Conservation (phyloP, 148 eudicot genomes). For the Vaccinium darrowii region DNA sequence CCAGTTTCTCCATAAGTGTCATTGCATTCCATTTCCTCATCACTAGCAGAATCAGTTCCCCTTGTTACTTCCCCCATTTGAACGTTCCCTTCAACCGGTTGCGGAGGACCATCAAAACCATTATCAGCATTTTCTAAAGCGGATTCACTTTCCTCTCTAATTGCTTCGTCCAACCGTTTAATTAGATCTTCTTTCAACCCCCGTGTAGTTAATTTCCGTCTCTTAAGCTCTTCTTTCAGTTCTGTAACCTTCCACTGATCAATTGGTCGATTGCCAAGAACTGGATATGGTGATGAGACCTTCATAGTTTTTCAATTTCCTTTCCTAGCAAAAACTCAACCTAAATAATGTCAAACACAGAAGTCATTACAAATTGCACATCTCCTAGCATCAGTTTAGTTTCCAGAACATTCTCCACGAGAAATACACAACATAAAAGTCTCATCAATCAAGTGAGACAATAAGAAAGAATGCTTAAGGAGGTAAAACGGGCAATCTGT, state of each 20-base stretch:
- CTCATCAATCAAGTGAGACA: background rate
- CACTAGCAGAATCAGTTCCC: constrained; percentile 30
- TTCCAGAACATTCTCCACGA: background rate
- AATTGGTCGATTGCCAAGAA: constrained; percentile 68
- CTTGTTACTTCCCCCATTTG: constrained; percentile 23
- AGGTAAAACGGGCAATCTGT: background rate
- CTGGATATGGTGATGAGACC: constrained; percentile 57
- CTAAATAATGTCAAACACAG: constrained; percentile 15
- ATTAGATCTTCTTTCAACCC: constrained; percentile 88
- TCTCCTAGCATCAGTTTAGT: too few relatives aligned
- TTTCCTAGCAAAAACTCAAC: constrained; percentile 10
- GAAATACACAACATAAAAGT: too few relatives aligned
- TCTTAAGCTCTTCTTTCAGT: constrained; percentile 89
- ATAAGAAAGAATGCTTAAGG: background rate
- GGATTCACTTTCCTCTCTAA: constrained; percentile 52
- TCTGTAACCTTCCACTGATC: constrained; percentile 93
- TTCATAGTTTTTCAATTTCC: constrained; percentile 16
- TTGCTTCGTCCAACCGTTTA: constrained; percentile 63
- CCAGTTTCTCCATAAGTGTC: constrained; percentile 29
- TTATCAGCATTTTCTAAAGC: constrained; percentile 22
- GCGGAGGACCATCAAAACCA: constrained; percentile 22
- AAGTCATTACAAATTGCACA: background rate
- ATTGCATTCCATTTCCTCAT: constrained; percentile 18
- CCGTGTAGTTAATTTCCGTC: constrained; percentile 57
- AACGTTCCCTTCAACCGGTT: constrained; percentile 13